Evolutionary conservation across 1,284 basidiomycete species (phyloP).

Genomic region (Porogramme epimiltina): DNA sequence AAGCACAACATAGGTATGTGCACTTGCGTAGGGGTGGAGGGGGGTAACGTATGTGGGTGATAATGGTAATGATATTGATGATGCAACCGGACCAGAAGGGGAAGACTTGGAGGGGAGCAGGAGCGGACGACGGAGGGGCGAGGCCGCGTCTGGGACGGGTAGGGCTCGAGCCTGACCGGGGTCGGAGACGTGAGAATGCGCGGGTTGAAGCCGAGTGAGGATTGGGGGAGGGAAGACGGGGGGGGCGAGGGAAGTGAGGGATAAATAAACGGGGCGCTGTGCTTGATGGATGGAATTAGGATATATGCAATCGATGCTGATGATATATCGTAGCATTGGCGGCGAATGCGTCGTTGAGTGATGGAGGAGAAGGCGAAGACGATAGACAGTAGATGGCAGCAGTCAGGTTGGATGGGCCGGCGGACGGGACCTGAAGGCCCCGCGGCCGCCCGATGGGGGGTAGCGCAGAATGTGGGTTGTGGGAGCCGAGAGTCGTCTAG

Average conservation of each 20-base stretch:
- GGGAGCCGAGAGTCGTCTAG: conserved; percentile 10
- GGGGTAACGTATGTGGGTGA: background rate
- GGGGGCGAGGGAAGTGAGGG: background rate
- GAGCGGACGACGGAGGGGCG: too few relatives aligned
- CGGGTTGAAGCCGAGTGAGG: too few relatives aligned
- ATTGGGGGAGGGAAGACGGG: background rate
- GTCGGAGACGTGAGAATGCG: too few relatives aligned
- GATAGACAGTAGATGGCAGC: too few relatives aligned
- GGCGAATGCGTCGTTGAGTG: background rate
- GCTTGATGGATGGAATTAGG: conserved; percentile 16
- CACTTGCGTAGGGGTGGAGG: background rate
- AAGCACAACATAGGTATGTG: background rate
- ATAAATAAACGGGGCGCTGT: conserved; percentile 22
- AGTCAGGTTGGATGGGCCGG: background rate
- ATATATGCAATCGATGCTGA: conserved; percentile 22
- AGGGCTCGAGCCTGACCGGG: too few relatives aligned
- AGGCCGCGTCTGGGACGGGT: too few relatives aligned
- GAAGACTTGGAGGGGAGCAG: too few relatives aligned
- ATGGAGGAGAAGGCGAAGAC: background rate
- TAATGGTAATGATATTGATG: too few relatives aligned
- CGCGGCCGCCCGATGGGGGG: background rate
- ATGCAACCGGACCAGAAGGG: too few relatives aligned
- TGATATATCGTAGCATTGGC: background rate
- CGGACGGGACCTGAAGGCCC: background rate
- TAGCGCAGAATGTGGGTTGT: background rate